Base-by-base conservation (phyloP, 2,329 filamentous ascomycete species). In the Trichophaea hybrida region DNA sequence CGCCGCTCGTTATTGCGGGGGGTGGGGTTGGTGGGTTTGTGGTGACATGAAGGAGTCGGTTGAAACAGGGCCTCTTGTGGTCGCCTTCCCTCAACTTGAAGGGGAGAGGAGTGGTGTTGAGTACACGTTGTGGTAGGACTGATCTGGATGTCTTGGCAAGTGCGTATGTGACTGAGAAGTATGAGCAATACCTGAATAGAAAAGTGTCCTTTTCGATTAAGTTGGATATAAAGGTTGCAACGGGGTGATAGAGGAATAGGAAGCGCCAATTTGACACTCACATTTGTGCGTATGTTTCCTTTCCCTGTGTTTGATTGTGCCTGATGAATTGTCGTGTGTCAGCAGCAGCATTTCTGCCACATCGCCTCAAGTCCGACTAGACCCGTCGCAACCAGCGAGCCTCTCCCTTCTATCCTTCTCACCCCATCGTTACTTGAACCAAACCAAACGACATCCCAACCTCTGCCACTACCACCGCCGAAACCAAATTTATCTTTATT, bases 311-410 rank as follows among this genome's bases (percentile, higher is more conserved):
- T 46, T 6, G 40, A 2, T 10, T 46, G n/a, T 46, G 40, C n/a
- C 24, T 46, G 40, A 17, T 46, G n/a, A 6, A 46, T 46, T 17
- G 24, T 46, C 13, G 13, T 46, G 40, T 46, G 40, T 46, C 40
- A 46, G 40, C 40, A 46, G 12, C 48, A 51, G 12, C 48, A 33
- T 34, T 46, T 43, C 53, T 55, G 53, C 53, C 53, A 55, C 37
- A 55, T 55, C 53, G 53, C 53, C 53, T 35, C 53, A 55, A 55
- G 37, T 37, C 53, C 13, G 32, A 12, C 40, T 32, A 51, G 48
- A 51, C 48, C 48, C 48, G 32, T 51, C 24, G 24, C n/a, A 53
- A 32, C 50, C 32, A 53, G 50, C 50, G 10, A 37, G 13, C 35
- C 32, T 24, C 24, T 24, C 50, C 17, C 31, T 32, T 53, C 50